Base-by-base conservation (phyloP, 139 green algal genomes). In the Volvox africanus region DNA sequence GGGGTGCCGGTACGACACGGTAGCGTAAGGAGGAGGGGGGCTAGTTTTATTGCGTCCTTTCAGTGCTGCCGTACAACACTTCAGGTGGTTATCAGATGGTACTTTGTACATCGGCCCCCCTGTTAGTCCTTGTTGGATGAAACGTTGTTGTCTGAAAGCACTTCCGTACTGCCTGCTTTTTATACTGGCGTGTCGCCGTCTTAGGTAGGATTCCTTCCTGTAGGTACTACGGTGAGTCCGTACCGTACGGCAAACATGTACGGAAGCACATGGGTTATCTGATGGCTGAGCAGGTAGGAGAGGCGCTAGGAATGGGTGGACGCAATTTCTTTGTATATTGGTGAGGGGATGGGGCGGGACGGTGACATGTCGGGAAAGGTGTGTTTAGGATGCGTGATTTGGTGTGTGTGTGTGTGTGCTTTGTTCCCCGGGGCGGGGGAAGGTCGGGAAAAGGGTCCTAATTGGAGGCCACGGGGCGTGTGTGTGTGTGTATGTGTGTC, bases 221-320 rank as follows among this genome's bases (percentile, higher is more conserved):
- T 73, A 95, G 97, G 24, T 99, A 98, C 92, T 99, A 99, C 90
- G 97, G 97, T 19, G 79, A 96, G 80, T 96, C 90, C 18, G 88
- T 95, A 83, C 96, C 96, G 9, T 96, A 94, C 83, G 91, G 94
- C 28, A 76, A 44, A 35, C 81, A 94, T 28, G 86, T 94, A 2
- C 76, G 84, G 13, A 84, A 93, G 30, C 93, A 96, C 91, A 95
- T 95, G 95, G 88, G 79, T 0, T 96, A 94, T 86, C 94, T 99
- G 50, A 94, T 91, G 37, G 87, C 95, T 9, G 97, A 99, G 86
- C 97, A 99, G 89, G 97, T 86, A 55, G 44, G 44, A 5, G 44
- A 55, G 44, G 44, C 44, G 44, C 5, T 5, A 14, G 44, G 87
- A 0, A 75, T 24, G 65, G 65, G 9, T 6, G 65, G 65, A 28